Percentiles rank a stretch among this genome's conserved stretches.
phyloP scores from a whole-genome alignment of 2,329 filamentous ascomycete species.

The Neofusicoccum ribis region DNA sequence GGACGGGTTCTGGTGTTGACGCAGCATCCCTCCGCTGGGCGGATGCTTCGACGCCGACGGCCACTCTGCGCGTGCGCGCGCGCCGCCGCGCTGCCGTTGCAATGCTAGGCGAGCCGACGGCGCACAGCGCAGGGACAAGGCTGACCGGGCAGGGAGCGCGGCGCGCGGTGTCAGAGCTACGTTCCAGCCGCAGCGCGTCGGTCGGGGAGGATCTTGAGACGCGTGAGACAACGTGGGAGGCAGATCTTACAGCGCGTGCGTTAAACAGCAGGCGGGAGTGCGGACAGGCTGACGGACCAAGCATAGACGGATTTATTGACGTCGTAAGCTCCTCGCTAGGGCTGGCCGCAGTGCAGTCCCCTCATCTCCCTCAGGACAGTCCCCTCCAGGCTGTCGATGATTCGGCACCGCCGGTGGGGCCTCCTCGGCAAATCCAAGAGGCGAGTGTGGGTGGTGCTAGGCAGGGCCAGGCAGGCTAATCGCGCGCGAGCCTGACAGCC shows the following conservation, averaged over 20 bases:
- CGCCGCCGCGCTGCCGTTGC: neutral
- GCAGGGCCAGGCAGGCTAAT: constrained; percentile 6
- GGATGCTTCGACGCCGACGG: neutral
- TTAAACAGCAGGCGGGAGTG: neutral
- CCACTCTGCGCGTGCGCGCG: too few species aligned
- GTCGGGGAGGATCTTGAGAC: constrained; percentile 17
- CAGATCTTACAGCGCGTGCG: constrained; percentile 17
- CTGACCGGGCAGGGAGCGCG: constrained; percentile 12
- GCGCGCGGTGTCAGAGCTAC: constrained; percentile 2
- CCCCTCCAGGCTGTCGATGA: constrained; percentile 5
- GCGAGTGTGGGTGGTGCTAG: constrained; percentile 10
- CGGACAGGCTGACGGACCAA: neutral
- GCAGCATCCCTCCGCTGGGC: too few species aligned
- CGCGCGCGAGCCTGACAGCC: constrained; percentile 11
- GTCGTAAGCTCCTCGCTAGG: constrained; percentile 18
- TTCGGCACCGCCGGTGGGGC: constrained; percentile 11
- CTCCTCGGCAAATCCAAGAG: constrained; percentile 8
- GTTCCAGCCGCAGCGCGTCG: neutral
- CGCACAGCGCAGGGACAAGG: constrained; percentile 2
- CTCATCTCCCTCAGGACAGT: constrained; percentile 18
- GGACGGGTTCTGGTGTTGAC: neutral
- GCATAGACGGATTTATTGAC: constrained; percentile 16
- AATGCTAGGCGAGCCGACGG: neutral
- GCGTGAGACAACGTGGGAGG: constrained; percentile 19
- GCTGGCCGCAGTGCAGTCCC: constrained; percentile 11